phyloP scores from a whole-genome alignment of 1,284 basidiomycete species.

The Heliocybe sulcata region DNA sequence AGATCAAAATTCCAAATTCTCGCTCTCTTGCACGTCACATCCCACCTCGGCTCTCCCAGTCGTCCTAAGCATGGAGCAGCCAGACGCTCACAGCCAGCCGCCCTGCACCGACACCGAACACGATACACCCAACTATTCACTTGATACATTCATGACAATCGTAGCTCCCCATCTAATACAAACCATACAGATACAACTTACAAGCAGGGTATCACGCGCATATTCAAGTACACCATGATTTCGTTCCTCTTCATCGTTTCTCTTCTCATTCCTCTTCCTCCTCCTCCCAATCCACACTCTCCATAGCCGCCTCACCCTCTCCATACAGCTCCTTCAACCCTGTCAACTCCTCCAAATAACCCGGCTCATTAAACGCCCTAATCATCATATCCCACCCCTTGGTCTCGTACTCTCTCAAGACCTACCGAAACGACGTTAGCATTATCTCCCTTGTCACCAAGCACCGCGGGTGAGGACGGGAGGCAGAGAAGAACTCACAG shows the following conservation, averaged over 20 bases:
- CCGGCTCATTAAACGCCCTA: slow-evolving; percentile 79
- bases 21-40: too few relatives aligned
- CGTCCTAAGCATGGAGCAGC: too few relatives aligned
- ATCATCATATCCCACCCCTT: slow-evolving; percentile 77
- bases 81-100: too few relatives aligned
- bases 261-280: slow-evolving; percentile 42
- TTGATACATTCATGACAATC: too few relatives aligned
- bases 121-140: too few relatives aligned
- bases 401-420: slow-evolving; percentile 68
- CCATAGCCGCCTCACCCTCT: slow-evolving; percentile 72
- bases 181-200: background rate
- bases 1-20: too few relatives aligned
- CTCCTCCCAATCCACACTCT: slow-evolving; percentile 72
- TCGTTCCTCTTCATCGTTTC: background rate
- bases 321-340: slow-evolving; percentile 81
- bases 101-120: too few relatives aligned
- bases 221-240: background rate
- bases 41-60: too few relatives aligned
- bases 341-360: slow-evolving; percentile 77
- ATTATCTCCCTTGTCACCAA: too few relatives aligned
- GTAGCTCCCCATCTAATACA: too few relatives aligned
- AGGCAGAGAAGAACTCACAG: slow-evolving; percentile 39
- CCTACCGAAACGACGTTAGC: slow-evolving; percentile 39
- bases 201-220: background rate
- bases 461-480: too few relatives aligned